A percentile compares a stretch with the other conserved stretches of the same genome.
Conservation (phyloP, 2,329 filamentous ascomycete species). For the Ophiostoma himal-ulmi region DNA sequence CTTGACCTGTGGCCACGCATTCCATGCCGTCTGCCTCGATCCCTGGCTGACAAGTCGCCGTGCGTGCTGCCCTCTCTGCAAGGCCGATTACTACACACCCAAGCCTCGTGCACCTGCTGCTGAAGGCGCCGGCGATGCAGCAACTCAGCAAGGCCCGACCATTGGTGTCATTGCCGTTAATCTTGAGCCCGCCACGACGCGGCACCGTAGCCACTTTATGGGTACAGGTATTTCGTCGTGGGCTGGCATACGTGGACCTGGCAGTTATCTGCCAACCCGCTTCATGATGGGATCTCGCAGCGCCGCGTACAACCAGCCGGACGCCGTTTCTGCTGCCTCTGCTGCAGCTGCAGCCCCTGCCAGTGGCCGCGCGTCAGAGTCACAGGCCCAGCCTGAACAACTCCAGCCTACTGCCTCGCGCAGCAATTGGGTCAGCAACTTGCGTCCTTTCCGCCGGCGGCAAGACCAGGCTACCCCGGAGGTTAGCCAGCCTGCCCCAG, state of each 20-base stretch:
- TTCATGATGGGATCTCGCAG: constrained; percentile 14
- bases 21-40: constrained; percentile 92
- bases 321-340: background rate
- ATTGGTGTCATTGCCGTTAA: background rate
- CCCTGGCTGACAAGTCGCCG: constrained; percentile 93
- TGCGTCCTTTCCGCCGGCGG: constrained; percentile 18
- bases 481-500: background rate
- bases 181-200: background rate
- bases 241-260: constrained; percentile 34
- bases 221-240: constrained; percentile 38
- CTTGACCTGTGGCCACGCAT: constrained; percentile 92
- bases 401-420: constrained; percentile 15
- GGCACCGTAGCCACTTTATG: constrained; percentile 35
- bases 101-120: constrained; percentile 65
- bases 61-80: constrained; percentile 95
- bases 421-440: constrained; percentile 16
- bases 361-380: background rate
- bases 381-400: background rate
- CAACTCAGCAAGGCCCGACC: background rate
- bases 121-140: constrained; percentile 31
- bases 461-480: constrained; percentile 15
- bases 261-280: constrained; percentile 22
- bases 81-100: constrained; percentile 93
- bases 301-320: background rate
- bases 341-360: background rate